Percentiles rank a stretch among this genome's conserved stretches.
These are phyloP conservation scores for Epichloe sp. DNA, from an alignment of 2,329 filamentous ascomycete genomes.

Conservation along the genomic window DNA sequence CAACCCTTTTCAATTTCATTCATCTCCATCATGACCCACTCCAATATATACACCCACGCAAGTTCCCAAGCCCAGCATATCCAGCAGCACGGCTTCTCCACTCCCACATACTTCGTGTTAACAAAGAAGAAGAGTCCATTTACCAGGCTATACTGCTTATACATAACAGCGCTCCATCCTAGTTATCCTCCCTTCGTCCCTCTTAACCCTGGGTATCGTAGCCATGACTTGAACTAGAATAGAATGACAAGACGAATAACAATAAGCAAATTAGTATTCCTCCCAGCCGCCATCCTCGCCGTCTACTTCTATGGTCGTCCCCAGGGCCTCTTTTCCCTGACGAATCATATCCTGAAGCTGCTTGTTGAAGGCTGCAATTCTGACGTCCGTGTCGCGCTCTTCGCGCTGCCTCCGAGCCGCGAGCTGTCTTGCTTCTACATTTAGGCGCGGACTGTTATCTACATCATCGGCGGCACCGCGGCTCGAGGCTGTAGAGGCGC, in stretches of 20 bases:
- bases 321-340: conserved; percentile 77
- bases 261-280: conserved; percentile 9
- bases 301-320: conserved; percentile 55
- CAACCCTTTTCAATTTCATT: background rate
- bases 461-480: conserved; percentile 11
- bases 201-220: conserved; percentile 4
- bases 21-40: background rate
- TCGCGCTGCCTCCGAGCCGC: conserved; percentile 59
- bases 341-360: conserved; percentile 76
- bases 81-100: background rate
- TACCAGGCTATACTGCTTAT: background rate
- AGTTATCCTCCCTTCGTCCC: background rate
- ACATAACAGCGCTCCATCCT: background rate
- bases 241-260: background rate
- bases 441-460: conserved; percentile 34
- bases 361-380: conserved; percentile 66
- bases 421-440: conserved; percentile 58
- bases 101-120: background rate
- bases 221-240: background rate
- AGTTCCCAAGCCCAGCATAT: background rate
- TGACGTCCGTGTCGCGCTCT: conserved; percentile 66
- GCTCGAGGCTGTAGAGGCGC: conserved; percentile 27
- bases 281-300: conserved; percentile 30
- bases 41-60: background rate
- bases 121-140: background rate